Evolutionary conservation across 495 filamentous ascomycete species (phyloP), one percentile per base, ranked within the genome.

Genomic region (Penicillium coffeae): DNA sequence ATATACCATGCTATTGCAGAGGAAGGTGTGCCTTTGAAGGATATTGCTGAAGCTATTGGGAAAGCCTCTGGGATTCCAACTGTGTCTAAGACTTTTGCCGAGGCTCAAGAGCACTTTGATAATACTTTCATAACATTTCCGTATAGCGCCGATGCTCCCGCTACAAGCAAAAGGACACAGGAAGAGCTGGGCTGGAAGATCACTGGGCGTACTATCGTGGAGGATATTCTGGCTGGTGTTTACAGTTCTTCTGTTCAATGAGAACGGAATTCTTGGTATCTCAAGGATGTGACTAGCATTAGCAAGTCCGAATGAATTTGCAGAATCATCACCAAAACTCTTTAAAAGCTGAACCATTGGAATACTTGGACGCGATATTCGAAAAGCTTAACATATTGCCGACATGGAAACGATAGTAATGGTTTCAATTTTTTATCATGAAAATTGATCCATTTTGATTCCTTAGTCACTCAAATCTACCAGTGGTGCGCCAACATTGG

Each of bases 1-100:
- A 54, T 52, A 3, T 75, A 64, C 38, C 72, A 77, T 51, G 68
- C 58, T 8, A 65, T 69, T 18, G 73, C 55, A 1, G 65, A 76
- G 30, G 67, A 73, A 19, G 66, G 59, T 8, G 54, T 73, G 0
- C 14, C 48, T 0, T 59, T 67, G 42, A 72, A 66, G 58, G 69
- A 71, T 8, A 69, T 78, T 48, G 65, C 66, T 2, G 50, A 48
- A 15, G 66, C 60, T 0, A 59, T 79, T 37, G 70, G 64, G 14
- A 61, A 64, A 34, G 25, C 50, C 9, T 47, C 72, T 25, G 43
- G 47, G 15, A 38, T 78, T 18, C 63, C 65, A 5, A 54, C 64
- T 6, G 50, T 46, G n/a, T 57, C 56, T 0, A 66, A 63, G n/a
- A 30, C 59, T 0, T 15, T 43, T 9, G 62, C 66, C 2, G 64